phyloP scores from a whole-genome alignment of 1,284 basidiomycete genomes.

The Ceratobasidium papillatum region DNA sequence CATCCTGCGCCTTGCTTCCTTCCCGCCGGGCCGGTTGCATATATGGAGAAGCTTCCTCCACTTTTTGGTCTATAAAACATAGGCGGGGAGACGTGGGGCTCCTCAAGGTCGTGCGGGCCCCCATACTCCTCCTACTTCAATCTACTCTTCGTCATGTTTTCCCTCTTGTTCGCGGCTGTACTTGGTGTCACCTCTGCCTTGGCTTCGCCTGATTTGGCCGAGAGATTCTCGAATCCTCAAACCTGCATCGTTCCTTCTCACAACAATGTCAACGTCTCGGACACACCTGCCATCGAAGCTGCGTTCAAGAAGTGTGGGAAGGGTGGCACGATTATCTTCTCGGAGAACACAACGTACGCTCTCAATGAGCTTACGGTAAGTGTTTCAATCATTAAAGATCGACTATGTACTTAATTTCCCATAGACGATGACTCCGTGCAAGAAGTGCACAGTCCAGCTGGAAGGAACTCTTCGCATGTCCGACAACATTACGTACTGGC shows the following conservation, averaged over 20 bases:
- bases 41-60: background rate
- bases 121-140: background rate
- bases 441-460: slow-evolving; percentile 32
- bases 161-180: slow-evolving; percentile 1
- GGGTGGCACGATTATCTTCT: slow-evolving; percentile 39
- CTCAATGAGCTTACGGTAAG: slow-evolving; percentile 37
- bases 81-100: slow-evolving; percentile 25
- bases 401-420: background rate
- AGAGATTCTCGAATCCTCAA: slow-evolving; percentile 15
- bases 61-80: background rate
- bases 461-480: slow-evolving; percentile 39
- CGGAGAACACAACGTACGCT: slow-evolving; percentile 33
- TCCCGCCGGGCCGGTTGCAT: slow-evolving; percentile 10
- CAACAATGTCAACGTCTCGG: slow-evolving; percentile 30
- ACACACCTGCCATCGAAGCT: slow-evolving; percentile 35
- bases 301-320: slow-evolving; percentile 42
- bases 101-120: slow-evolving; percentile 28
- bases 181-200: slow-evolving; percentile 2
- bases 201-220: background rate
- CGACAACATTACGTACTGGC: slow-evolving; percentile 36
- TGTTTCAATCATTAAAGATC: background rate
- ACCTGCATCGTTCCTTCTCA: slow-evolving; percentile 36
- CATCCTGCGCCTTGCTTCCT: background rate
- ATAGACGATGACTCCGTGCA: slow-evolving; percentile 36
- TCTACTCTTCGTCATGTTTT: slow-evolving; percentile 1